Conservation (phyloP, 1,284 basidiomycete genomes). For the Ustilago crameri region DNA sequence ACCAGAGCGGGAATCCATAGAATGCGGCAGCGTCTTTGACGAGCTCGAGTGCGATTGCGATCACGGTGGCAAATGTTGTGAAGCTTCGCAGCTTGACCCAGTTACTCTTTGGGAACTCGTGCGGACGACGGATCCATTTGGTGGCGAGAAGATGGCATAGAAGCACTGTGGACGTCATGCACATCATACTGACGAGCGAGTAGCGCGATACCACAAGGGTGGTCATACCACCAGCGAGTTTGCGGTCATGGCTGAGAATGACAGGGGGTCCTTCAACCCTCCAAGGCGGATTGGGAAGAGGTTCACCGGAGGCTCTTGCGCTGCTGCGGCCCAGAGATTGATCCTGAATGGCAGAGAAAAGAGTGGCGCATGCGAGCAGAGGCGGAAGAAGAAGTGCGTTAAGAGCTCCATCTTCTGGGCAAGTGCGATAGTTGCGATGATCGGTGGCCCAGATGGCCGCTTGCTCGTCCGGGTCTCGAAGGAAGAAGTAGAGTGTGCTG, state of each 20-base stretch:
- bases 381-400: slow-evolving; percentile 55
- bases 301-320: slow-evolving; percentile 42
- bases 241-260: slow-evolving; percentile 41
- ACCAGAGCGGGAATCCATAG: slow-evolving; percentile 62
- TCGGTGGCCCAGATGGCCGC: slow-evolving; percentile 62
- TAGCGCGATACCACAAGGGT: slow-evolving; percentile 52
- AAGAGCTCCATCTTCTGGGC: slow-evolving; percentile 56
- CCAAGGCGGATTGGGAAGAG: slow-evolving; percentile 49
- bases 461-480: slow-evolving; percentile 38
- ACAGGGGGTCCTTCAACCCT: slow-evolving; percentile 47
- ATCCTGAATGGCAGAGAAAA: slow-evolving; percentile 53
- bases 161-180: slow-evolving; percentile 48
- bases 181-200: slow-evolving; percentile 56
- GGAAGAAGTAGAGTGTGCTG: slow-evolving; percentile 50
- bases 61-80: slow-evolving; percentile 63
- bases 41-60: slow-evolving; percentile 64
- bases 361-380: slow-evolving; percentile 47
- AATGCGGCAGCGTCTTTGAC: slow-evolving; percentile 58
- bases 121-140: slow-evolving; percentile 47
- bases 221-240: slow-evolving; percentile 38
- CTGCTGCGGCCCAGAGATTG: slow-evolving; percentile 43
- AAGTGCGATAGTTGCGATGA: slow-evolving; percentile 54
- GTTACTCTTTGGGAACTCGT: slow-evolving; percentile 58
- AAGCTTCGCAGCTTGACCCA: slow-evolving; percentile 68
- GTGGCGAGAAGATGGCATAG: slow-evolving; percentile 54